These are phyloP conservation scores for Russula sp. DNA, from an alignment of 768 basidiomycete species.

Conservation along the genomic window DNA sequence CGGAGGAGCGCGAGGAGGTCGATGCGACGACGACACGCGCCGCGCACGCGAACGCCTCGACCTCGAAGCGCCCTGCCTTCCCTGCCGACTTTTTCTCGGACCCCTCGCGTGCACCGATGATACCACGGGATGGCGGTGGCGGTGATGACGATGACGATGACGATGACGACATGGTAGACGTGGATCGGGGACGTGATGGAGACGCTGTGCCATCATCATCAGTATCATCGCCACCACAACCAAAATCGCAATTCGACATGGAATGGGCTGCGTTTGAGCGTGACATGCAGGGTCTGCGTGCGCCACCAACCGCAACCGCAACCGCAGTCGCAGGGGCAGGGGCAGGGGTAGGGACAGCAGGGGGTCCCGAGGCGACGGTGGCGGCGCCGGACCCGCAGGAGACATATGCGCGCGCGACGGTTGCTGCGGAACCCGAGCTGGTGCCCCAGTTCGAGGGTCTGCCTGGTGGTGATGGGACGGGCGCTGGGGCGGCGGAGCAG, in stretches of 20 bases:
- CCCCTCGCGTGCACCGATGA: constrained; percentile 45
- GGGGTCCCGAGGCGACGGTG: neutral
- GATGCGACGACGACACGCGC: too few relatives aligned
- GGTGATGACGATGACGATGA: constrained; percentile 34
- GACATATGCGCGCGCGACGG: constrained; percentile 62
- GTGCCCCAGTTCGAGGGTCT: constrained; percentile 44
- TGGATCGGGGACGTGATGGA: neutral
- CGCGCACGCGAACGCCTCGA: too few relatives aligned
- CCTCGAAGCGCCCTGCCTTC: constrained; percentile 31
- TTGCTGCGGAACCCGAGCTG: constrained; percentile 62
- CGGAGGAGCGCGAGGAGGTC: constrained; percentile 26
- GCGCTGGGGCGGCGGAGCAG: constrained; percentile 23
- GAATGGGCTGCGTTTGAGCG: constrained; percentile 74
- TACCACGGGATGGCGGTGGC: constrained; percentile 29
- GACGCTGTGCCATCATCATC: constrained; percentile 23
- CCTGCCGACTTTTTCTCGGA: constrained; percentile 82
- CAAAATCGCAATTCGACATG: constrained; percentile 44
- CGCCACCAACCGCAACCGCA: neutral
- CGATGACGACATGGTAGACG: constrained; percentile 13
- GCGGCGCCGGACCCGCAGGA: constrained; percentile 32
- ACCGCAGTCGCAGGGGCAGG: too few relatives aligned
- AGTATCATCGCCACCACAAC: constrained; percentile 26
- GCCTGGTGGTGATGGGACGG: constrained; percentile 30
- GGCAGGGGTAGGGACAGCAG: neutral
- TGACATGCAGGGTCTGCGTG: constrained; percentile 34